These are phyloP conservation scores for Cystoderma amianthinum DNA, from an alignment of 768 basidiomycete genomes.

Conservation along the genomic window DNA sequence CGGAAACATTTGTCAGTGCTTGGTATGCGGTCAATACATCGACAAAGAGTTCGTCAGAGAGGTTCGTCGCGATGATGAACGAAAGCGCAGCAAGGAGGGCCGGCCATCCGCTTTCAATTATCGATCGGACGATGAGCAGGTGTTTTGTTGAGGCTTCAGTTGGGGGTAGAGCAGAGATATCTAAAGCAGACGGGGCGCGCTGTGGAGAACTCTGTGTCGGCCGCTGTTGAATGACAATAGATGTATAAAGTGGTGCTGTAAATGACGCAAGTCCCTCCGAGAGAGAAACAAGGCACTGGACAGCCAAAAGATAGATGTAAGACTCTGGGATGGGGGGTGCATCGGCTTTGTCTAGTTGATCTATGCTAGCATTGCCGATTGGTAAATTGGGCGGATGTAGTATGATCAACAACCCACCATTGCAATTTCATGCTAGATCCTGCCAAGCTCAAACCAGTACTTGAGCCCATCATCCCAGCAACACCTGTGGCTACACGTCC, in stretches of 20 bases:
- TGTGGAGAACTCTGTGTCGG: conserved; percentile 16
- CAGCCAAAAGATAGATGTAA: conserved; percentile 87
- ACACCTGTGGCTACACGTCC: conserved; percentile 85
- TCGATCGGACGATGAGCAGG: conserved; percentile 61
- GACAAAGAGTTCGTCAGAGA: conserved; percentile 88
- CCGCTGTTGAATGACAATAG: conserved; percentile 53
- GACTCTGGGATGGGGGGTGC: conserved; percentile 89
- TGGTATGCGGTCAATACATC: conserved; percentile 81
- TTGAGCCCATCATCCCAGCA: conserved; percentile 76
- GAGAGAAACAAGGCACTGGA: conserved; percentile 82
- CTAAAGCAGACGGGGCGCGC: conserved; percentile 69
- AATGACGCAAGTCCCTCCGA: conserved; percentile 81
- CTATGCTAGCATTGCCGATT: conserved; percentile 58
- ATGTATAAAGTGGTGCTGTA: conserved; percentile 68
- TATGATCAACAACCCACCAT: conserved; percentile 61
- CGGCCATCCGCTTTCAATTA: conserved; percentile 89
- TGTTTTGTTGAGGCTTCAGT: conserved; percentile 46
- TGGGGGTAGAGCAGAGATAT: conserved; percentile 45
- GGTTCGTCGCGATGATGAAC: conserved; percentile 83
- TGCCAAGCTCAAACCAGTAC: conserved; percentile 63
- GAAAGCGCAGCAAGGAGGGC: conserved; percentile 86
- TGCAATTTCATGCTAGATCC: conserved; percentile 83
- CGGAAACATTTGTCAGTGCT: conserved; percentile 80
- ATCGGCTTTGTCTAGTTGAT: conserved; percentile 97
- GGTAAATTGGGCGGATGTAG: not conserved